Evolutionary conservation across 805 yeast species (phyloP), one percentile per base, ranked within the genome.

Genomic region (Metschnikowia bowlesiae): DNA sequence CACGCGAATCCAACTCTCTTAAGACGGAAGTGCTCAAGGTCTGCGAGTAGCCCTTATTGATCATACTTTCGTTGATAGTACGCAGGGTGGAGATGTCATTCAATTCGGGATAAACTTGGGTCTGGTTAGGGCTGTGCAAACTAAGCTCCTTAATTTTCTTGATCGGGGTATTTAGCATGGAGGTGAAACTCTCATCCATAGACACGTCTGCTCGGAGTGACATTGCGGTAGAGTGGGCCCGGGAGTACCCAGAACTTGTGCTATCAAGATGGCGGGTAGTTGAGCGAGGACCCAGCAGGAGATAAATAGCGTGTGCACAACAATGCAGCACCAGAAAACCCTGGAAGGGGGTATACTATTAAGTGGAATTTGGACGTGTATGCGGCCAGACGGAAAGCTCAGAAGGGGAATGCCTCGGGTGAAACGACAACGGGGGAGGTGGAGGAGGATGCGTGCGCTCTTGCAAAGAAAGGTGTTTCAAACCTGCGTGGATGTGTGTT

Each of bases 91-190:
- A 45, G 32, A 57, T 49, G 30, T 55, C 61, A 28, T 46, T 50
- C 54, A 57, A 44, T 44, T 46, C 45, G 4, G 61, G 59, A 45
- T 55, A 55, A n/a, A 53, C 38, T 7, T 52, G 49, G 33, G 35
- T 16, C 49, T 33, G 55, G 8, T 36, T 46, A 9, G 76, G 76
- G 5, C 75, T 70, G 37, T 62, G 57, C 26, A 73, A 51, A 6
- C 65, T 57, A 33, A 73, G 59, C 31, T 64, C 59, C 41, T 65
- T 55, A 48, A 73, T 70, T 55, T 62, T 67, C 50, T 68, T 72
- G 46, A 71, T 73, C 13, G 78, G 78, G 0, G 78, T 73, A 50
- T 60, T 69, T 33, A 73, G 58, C 45, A 49, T 48, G 44, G 56
- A 52, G 22, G 50, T 32, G 33, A 50, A 52, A 35, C 47, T 41